Conservation (phyloP, 441 rosid species). For the Aquilaria agallochum region DNA sequence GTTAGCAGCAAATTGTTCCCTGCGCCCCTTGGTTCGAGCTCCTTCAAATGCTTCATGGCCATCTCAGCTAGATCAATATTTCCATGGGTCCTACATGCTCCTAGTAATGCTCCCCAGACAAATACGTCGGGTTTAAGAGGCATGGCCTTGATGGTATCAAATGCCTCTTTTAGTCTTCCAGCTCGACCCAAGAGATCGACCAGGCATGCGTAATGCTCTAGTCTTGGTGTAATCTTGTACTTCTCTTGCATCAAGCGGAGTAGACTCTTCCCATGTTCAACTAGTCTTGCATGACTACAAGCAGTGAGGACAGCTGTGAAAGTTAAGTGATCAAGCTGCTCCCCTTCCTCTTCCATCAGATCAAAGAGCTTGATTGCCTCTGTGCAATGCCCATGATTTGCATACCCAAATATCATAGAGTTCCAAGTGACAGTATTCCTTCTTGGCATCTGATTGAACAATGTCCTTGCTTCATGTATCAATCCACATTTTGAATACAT, state of each 20-base stretch:
- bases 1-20: slow-evolving; percentile 56
- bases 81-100: slow-evolving; percentile 78
- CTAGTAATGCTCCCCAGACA: slow-evolving; percentile 87
- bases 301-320: slow-evolving; percentile 81
- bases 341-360: slow-evolving; percentile 51
- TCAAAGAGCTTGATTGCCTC: slow-evolving; percentile 65
- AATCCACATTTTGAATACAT: slow-evolving; percentile 72
- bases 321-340: slow-evolving; percentile 65
- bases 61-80: slow-evolving; percentile 54
- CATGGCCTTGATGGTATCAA: slow-evolving; percentile 48
- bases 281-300: slow-evolving; percentile 71
- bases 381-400: slow-evolving; percentile 65
- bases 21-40: slow-evolving; percentile 69
- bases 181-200: slow-evolving; percentile 84
- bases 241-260: slow-evolving; percentile 59
- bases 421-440: slow-evolving; percentile 73
- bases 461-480: slow-evolving; percentile 47
- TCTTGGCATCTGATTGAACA: slow-evolving; percentile 46
- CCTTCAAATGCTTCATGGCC: slow-evolving; percentile 54
- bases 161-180: slow-evolving; percentile 62
- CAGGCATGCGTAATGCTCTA: slow-evolving; percentile 80
- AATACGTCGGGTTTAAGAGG: slow-evolving; percentile 67
- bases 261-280: slow-evolving; percentile 57
- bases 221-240: slow-evolving; percentile 57
- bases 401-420: slow-evolving; percentile 79